A percentile compares a stretch with the other conserved stretches of the same genome.
Evolutionary conservation across 2,329 filamentous ascomycete genomes (phyloP).

Genomic region (Curvularia eragrostidis): DNA sequence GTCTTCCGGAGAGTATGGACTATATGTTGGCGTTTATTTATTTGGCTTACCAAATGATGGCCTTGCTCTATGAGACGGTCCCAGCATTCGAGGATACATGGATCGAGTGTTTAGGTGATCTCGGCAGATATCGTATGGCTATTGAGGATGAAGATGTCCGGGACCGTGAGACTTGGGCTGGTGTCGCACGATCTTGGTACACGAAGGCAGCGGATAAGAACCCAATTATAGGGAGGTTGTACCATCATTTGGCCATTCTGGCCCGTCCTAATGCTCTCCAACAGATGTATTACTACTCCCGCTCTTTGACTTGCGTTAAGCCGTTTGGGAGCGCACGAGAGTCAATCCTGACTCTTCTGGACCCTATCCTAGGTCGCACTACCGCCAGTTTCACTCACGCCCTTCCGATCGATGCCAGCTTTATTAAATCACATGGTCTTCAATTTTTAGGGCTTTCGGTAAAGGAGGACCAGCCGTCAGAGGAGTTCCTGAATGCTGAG

Average conservation of each 20-base stretch:
- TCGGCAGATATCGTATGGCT: conserved; percentile 87
- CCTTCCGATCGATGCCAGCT: conserved; percentile 62
- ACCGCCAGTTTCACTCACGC: conserved; percentile 40
- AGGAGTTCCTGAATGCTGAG: conserved; percentile 56
- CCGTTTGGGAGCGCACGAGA: conserved; percentile 73
- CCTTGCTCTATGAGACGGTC: conserved; percentile 83
- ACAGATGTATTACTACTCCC: conserved; percentile 75
- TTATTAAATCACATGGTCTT: conserved; percentile 69
- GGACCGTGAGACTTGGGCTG: conserved; percentile 81
- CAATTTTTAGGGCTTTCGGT: conserved; percentile 63
- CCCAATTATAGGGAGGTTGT: conserved; percentile 77
- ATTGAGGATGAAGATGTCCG: conserved; percentile 82
- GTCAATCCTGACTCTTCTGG: conserved; percentile 72
- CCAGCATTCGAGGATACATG: conserved; percentile 84
- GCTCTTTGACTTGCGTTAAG: conserved; percentile 71
- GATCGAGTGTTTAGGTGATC: conserved; percentile 90
- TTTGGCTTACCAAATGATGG: conserved; percentile 88
- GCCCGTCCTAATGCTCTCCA: conserved; percentile 72
- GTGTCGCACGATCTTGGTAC: conserved; percentile 80
- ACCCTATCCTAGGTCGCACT: conserved; percentile 55
- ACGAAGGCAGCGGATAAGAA: conserved; percentile 78
- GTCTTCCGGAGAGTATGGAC: conserved; percentile 77
- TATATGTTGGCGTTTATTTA: conserved; percentile 94
- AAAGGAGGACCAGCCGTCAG: conserved; percentile 18
- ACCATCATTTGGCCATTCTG: conserved; percentile 86